Evolutionary conservation across 164 flowering plant genomes (phyloP).

Genomic region (Annona squamosa): DNA sequence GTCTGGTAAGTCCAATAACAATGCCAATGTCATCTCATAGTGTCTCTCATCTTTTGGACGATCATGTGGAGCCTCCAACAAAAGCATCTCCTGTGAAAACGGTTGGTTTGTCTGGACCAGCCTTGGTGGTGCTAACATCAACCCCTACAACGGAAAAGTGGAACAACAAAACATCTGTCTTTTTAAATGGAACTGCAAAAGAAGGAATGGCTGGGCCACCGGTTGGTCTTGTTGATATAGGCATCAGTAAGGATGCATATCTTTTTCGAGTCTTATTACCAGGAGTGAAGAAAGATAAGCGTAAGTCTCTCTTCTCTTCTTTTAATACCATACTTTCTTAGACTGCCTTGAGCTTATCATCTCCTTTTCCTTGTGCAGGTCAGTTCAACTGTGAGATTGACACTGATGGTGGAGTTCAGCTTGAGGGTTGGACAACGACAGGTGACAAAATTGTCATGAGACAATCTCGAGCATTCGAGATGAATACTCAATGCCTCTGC

Average conservation of each 20-base stretch:
- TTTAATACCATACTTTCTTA: not conserved
- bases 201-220: slow-evolving; percentile 44
- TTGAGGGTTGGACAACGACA: slow-evolving; percentile 34
- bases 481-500: slow-evolving; percentile 41
- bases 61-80: not conserved
- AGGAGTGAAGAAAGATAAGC: slow-evolving; percentile 43
- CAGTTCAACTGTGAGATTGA: slow-evolving; percentile 51
- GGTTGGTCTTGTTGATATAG: slow-evolving; percentile 56
- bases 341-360: not conserved
- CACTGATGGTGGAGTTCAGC: slow-evolving; percentile 41
- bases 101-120: slow-evolving; percentile 4
- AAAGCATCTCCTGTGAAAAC: not conserved
- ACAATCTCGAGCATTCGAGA: slow-evolving; percentile 27
- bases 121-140: slow-evolving; percentile 9
- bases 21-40: slow-evolving; percentile 4
- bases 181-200: slow-evolving; percentile 42
- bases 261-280: slow-evolving; percentile 60
- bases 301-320: slow-evolving; percentile 15
- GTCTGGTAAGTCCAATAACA: not conserved
- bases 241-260: slow-evolving; percentile 41
- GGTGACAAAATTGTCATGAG: slow-evolving; percentile 27
- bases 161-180: slow-evolving; percentile 7
- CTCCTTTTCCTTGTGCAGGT: slow-evolving; percentile 24
- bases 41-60: not conserved
- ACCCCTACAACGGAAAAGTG: slow-evolving; percentile 6